These are phyloP conservation scores for Bryoglossum gracile DNA, from an alignment of 495 filamentous ascomycete species.

Conservation along the genomic window DNA sequence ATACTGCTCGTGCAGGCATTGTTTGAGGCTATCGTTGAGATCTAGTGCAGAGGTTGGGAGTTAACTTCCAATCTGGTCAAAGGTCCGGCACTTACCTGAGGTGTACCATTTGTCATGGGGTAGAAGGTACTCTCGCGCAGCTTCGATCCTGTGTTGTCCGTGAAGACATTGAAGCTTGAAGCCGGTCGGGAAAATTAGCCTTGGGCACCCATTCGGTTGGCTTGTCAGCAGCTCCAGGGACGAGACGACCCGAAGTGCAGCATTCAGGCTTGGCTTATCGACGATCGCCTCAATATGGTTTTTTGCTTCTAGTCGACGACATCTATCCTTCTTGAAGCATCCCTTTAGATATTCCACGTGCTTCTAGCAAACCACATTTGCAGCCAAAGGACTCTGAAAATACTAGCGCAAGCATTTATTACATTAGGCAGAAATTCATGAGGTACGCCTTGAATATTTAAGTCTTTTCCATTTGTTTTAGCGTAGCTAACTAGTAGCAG, in stretches of 20 bases:
- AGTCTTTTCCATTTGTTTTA: too few species aligned
- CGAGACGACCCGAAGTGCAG: background rate
- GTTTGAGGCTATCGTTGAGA: slow-evolving; percentile 21
- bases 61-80: background rate
- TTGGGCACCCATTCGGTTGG: background rate
- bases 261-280: background rate
- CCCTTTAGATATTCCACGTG: slow-evolving; percentile 4
- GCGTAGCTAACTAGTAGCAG: background rate
- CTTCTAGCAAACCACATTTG: too few species aligned
- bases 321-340: slow-evolving; percentile 3
- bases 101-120: slow-evolving; percentile 24
- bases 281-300: slow-evolving; percentile 7
- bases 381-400: too few species aligned
- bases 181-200: background rate
- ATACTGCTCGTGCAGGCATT: slow-evolving; percentile 29
- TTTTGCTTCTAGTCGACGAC: background rate
- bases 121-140: slow-evolving; percentile 15
- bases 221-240: background rate
- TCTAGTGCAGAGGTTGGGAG: slow-evolving; percentile 21
- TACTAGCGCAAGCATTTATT: too few species aligned
- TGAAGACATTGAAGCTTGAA: slow-evolving; percentile 27
- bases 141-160: slow-evolving; percentile 29
- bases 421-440: too few species aligned
- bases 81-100: slow-evolving; percentile 5
- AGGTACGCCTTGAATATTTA: too few species aligned